Conservation (phyloP, 140 eudicot species). For the Stevia rebaudiana region DNA sequence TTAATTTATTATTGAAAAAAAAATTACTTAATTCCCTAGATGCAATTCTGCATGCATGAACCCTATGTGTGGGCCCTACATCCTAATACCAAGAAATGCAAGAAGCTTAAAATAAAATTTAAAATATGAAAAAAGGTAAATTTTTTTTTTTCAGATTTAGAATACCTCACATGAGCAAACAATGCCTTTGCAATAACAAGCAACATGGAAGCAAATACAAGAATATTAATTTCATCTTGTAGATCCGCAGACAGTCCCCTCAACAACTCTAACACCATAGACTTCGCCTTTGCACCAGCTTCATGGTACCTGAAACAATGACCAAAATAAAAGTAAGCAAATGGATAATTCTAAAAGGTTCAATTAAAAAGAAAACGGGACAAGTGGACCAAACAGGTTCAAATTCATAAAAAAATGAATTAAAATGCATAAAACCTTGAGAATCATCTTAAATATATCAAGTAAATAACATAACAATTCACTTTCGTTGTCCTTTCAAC, state of each 20-base stretch:
- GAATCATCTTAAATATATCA: background rate
- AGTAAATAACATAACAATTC: background rate
- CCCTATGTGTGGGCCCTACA: background rate
- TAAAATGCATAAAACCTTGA: background rate
- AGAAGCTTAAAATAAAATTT: background rate
- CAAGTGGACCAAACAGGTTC: background rate
- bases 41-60: background rate
- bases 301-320: conserved; percentile 64
- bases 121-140: background rate
- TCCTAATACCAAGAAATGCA: background rate
- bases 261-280: conserved; percentile 64
- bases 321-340: background rate
- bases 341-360: background rate
- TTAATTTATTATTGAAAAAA: background rate
- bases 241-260: conserved; percentile 80
- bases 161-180: conserved; percentile 86
- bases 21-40: background rate
- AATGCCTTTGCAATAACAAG: conserved; percentile 88
- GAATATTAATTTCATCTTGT: conserved; percentile 60
- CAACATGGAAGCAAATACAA: conserved; percentile 85
- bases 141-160: background rate
- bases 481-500: background rate
- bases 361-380: background rate
- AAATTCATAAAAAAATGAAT: background rate
- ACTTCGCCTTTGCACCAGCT: conserved; percentile 74